These are phyloP conservation scores for Emergomyces pasteurianus DNA, from an alignment of 2,329 filamentous ascomycete genomes.

Conservation along the genomic window DNA sequence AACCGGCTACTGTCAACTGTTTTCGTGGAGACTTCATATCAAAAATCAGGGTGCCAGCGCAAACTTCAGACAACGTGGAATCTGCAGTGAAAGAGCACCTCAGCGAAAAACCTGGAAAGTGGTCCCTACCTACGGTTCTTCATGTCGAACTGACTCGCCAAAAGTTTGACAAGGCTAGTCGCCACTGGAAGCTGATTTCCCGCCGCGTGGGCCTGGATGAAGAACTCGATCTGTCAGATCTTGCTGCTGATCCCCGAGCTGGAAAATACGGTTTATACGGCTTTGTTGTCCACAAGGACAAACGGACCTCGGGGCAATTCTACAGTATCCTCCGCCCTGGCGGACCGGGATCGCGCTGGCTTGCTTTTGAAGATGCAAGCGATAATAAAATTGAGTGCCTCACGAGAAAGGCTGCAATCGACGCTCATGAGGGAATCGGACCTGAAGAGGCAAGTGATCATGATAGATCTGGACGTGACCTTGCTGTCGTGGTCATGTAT, in stretches of 20 bases:
- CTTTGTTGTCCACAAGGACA: slow-evolving; percentile 48
- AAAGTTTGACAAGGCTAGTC: slow-evolving; percentile 40
- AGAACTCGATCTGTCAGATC: slow-evolving; percentile 34
- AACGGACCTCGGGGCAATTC: slow-evolving; percentile 47
- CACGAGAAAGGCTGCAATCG: slow-evolving; percentile 44
- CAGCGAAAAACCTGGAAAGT: slow-evolving; percentile 23
- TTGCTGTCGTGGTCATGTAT: slow-evolving; percentile 47
- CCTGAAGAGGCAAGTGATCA: slow-evolving; percentile 24
- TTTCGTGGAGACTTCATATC: slow-evolving; percentile 26
- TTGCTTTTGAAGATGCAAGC: slow-evolving; percentile 45
- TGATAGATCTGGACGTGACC: slow-evolving; percentile 31
- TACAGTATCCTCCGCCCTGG: slow-evolving; percentile 48
- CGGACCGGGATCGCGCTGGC: slow-evolving; percentile 46
- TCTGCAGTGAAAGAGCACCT: slow-evolving; percentile 26
- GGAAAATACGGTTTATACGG: slow-evolving; percentile 46
- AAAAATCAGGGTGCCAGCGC: slow-evolving; percentile 27
- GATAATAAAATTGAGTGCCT: slow-evolving; percentile 46
- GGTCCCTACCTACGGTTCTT: slow-evolving; percentile 38
- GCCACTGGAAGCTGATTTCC: slow-evolving; percentile 46
- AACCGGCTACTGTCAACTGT: slow-evolving; percentile 22
- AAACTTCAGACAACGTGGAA: slow-evolving; percentile 23
- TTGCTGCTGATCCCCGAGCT: slow-evolving; percentile 22
- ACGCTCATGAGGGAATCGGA: slow-evolving; percentile 38
- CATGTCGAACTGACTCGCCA: slow-evolving; percentile 48
- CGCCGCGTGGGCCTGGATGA: slow-evolving; percentile 47